Percentiles rank a stretch among this genome's conserved stretches.
phyloP scores from a whole-genome alignment of 1,284 basidiomycete species.

The Fomes fomentarius region DNA sequence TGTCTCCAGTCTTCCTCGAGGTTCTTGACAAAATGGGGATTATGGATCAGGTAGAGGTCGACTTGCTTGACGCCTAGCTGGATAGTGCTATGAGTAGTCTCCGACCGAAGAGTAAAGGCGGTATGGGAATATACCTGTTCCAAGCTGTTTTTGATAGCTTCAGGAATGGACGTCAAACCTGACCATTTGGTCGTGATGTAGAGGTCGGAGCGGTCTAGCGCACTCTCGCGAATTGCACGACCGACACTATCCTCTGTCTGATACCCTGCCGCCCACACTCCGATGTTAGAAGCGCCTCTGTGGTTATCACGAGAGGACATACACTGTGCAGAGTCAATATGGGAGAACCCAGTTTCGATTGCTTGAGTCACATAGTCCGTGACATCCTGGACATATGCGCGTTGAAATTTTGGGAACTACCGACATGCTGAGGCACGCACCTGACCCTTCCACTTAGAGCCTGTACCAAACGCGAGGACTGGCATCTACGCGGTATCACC shows the following conservation, averaged over 20 bases:
- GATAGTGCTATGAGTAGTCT: too few species aligned
- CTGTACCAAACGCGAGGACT: slow-evolving; percentile 36
- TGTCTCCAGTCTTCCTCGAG: slow-evolving; percentile 63
- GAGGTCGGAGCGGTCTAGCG: slow-evolving; percentile 36
- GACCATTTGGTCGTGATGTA: slow-evolving; percentile 59
- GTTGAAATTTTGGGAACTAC: neutral
- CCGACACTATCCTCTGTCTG: slow-evolving; percentile 46
- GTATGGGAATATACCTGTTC: slow-evolving; percentile 45
- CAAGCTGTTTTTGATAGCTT: slow-evolving; percentile 60
- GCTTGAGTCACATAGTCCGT: slow-evolving; percentile 38
- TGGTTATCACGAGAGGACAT: neutral
- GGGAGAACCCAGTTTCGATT: slow-evolving; percentile 38
- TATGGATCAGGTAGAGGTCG: slow-evolving; percentile 74
- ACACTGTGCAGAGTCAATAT: slow-evolving; percentile 40
- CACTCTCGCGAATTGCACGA: slow-evolving; percentile 38
- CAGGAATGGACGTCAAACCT: slow-evolving; percentile 53
- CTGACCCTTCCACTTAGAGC: slow-evolving; percentile 38
- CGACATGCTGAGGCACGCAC: slow-evolving; percentile 21
- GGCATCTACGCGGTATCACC: slow-evolving; percentile 28
- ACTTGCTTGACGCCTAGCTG: slow-evolving; percentile 71
- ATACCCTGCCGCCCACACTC: slow-evolving; percentile 33
- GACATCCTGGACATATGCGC: slow-evolving; percentile 30
- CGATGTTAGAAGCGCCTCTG: neutral
- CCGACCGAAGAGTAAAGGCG: neutral
- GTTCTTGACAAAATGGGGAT: slow-evolving; percentile 42